A percentile compares a stretch with the other conserved stretches of the same genome.
phyloP scores from a whole-genome alignment of 225 moss, liverwort and hornwort species.

The Ulota crispa region DNA sequence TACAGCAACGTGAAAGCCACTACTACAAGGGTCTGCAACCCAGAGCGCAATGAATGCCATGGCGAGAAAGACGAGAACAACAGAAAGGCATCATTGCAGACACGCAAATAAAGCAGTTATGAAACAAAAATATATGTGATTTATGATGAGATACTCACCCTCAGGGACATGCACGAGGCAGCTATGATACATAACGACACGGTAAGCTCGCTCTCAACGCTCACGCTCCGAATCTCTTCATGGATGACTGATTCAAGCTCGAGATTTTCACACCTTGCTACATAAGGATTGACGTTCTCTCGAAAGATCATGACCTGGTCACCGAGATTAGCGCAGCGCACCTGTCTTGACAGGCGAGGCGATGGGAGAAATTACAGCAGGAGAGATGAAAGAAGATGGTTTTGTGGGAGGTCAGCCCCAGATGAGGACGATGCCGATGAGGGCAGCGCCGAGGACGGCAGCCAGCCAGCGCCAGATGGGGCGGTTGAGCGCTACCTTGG shows the following conservation, averaged over 20 bases:
- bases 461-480: constrained; percentile 43
- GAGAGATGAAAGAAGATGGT: not conserved
- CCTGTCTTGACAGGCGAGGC: not conserved
- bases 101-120: not conserved
- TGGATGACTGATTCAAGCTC: not conserved
- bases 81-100: not conserved
- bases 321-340: not conserved
- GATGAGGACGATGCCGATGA: constrained; percentile 55
- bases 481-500: constrained; percentile 22
- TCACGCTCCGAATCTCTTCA: not conserved
- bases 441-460: constrained; percentile 33
- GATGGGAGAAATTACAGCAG: not conserved
- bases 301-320: not conserved
- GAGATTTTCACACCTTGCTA: not conserved
- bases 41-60: not conserved
- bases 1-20: not conserved
- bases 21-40: too few species aligned
- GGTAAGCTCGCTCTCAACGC: not conserved
- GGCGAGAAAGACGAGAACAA: not conserved
- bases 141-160: not conserved
- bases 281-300: not conserved
- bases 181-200: constrained; percentile 11
- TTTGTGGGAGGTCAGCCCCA: constrained; percentile 22
- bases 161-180: not conserved
- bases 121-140: not conserved